These are phyloP conservation scores for Gremmenia infestans DNA, from an alignment of 2,329 filamentous ascomycete species.

Conservation along the genomic window DNA sequence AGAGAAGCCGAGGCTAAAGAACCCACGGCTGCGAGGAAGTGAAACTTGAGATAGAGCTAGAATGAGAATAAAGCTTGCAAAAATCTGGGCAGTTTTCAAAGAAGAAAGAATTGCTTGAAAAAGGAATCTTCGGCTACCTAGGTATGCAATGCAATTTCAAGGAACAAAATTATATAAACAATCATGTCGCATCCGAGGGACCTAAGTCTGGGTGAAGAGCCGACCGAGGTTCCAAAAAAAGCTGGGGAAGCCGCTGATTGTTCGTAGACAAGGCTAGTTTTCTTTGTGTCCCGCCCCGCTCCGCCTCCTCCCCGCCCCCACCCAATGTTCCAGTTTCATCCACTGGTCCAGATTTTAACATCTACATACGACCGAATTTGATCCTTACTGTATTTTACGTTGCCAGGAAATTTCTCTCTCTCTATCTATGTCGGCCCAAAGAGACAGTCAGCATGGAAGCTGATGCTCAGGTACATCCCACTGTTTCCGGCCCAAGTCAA, in stretches of 20 bases:
- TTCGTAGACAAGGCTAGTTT: too few relatives aligned
- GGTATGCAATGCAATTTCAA: neutral
- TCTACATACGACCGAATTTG: too few relatives aligned
- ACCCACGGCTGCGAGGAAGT: neutral
- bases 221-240: neutral
- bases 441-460: constrained; percentile 37
- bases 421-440: neutral
- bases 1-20: constrained; percentile 12
- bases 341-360: too few relatives aligned
- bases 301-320: too few relatives aligned
- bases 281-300: too few relatives aligned
- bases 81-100: neutral
- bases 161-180: neutral
- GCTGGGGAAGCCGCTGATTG: neutral
- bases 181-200: neutral
- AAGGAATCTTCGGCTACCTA: neutral
- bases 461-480: constrained; percentile 37
- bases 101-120: neutral
- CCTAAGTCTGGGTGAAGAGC: neutral
- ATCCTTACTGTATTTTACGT: too few relatives aligned
- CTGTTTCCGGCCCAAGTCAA: neutral
- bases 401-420: too few relatives aligned
- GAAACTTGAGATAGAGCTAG: neutral
- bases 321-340: neutral
- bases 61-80: neutral